Evolutionary conservation across 1,284 basidiomycete species (phyloP).

Genomic region (Malassezia psittaci): DNA sequence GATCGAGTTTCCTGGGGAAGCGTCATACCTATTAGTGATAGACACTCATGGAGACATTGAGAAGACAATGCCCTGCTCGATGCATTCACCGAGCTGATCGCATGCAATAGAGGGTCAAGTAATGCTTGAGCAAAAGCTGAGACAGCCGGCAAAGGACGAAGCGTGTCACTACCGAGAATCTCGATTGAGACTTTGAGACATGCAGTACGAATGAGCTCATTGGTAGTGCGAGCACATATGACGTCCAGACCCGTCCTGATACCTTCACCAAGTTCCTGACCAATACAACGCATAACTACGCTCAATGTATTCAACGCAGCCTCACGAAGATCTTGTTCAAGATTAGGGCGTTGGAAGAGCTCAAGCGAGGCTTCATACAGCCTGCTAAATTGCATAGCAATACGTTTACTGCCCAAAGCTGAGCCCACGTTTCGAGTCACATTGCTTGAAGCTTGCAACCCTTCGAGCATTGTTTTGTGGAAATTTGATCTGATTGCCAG

Average conservation of each 20-base stretch:
- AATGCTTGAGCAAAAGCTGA: not conserved
- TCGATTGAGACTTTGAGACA: slow-evolving; percentile 50
- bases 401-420: slow-evolving; percentile 2
- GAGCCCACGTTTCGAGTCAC: slow-evolving; percentile 42
- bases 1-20: slow-evolving; percentile 69
- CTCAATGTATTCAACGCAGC: slow-evolving; percentile 73
- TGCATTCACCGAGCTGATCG: not conserved
- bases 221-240: slow-evolving; percentile 64
- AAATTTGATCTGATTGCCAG: slow-evolving; percentile 56
- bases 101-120: slow-evolving; percentile 1
- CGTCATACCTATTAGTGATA: slow-evolving; percentile 66
- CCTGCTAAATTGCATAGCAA: not conserved
- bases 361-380: slow-evolving; percentile 65
- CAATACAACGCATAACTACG: slow-evolving; percentile 73
- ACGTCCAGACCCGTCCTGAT: slow-evolving; percentile 54
- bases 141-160: slow-evolving; percentile 56
- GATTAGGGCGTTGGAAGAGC: slow-evolving; percentile 66
- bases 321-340: slow-evolving; percentile 79
- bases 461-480: slow-evolving; percentile 48
- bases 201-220: slow-evolving; percentile 51
- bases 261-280: slow-evolving; percentile 55
- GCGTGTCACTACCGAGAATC: slow-evolving; percentile 48
- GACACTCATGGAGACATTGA: slow-evolving; percentile 47
- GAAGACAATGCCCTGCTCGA: not conserved
- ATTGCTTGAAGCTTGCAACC: slow-evolving; percentile 56